Evolutionary conservation across 345 rosid genomes (phyloP).

Genomic region (Cardiospermum halicacabum): DNA sequence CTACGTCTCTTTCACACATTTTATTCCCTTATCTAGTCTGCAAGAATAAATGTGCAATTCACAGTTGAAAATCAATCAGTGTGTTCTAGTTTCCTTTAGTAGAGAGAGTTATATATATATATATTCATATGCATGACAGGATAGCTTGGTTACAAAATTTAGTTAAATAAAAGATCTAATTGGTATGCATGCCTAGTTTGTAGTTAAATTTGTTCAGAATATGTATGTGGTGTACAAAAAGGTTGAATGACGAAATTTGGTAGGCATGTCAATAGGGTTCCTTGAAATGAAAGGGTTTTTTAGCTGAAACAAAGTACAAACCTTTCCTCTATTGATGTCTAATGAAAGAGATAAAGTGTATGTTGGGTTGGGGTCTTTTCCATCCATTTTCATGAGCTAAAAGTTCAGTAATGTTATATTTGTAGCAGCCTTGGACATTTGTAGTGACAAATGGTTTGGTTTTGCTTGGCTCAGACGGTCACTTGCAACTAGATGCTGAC

Average conservation of each 20-base stretch:
- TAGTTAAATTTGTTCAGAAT: neutral
- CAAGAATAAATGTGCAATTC: neutral
- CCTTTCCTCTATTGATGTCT: neutral
- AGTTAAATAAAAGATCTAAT: neutral
- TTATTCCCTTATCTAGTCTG: neutral
- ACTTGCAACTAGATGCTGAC: slow-evolving; percentile 70
- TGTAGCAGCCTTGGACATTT: slow-evolving; percentile 1
- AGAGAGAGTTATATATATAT: no score
- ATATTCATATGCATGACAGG: neutral
- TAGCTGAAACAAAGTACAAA: neutral
- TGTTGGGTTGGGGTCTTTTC: neutral
- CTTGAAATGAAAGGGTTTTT: neutral
- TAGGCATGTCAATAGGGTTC: neutral
- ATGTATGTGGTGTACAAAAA: neutral
- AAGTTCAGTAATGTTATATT: neutral
- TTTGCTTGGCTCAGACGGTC: slow-evolving; percentile 46
- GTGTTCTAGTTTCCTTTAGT: neutral
- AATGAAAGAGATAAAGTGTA: no score
- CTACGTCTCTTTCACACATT: neutral
- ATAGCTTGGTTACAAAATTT: neutral
- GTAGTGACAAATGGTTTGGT: slow-evolving; percentile 2
- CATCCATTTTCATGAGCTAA: neutral
- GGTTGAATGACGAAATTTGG: neutral
- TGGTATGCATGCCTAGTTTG: neutral
- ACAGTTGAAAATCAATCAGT: neutral